phyloP scores from a whole-genome alignment of 768 basidiomycete species.

The Leucosporidium yakuticum region DNA sequence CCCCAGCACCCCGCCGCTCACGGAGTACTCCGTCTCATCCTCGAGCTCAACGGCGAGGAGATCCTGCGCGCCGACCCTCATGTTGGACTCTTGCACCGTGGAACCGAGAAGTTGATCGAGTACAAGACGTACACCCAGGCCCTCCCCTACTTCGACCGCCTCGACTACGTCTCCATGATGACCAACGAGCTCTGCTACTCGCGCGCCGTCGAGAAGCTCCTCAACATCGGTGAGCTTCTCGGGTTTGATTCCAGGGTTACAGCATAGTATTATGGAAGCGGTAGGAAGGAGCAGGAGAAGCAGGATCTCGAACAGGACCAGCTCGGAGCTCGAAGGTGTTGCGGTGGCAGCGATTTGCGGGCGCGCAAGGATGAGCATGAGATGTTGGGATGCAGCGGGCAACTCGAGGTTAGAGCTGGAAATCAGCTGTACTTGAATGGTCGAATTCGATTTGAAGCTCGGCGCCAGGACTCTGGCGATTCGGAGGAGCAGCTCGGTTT shows the following conservation, averaged over 20 bases:
- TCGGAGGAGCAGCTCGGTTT: too few species aligned
- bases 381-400: too few species aligned
- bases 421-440: too few species aligned
- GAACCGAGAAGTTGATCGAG: constrained; percentile 97
- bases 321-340: too few species aligned
- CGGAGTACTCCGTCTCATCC: constrained; percentile 92
- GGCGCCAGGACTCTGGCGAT: too few species aligned
- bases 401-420: too few species aligned
- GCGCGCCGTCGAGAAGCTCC: constrained; percentile 92
- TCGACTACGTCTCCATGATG: constrained; percentile 99
- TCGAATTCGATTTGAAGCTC: too few species aligned
- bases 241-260: background rate
- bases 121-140: constrained; percentile 98
- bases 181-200: constrained; percentile 98
- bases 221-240: constrained; percentile 53
- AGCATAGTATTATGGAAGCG: background rate
- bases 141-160: constrained; percentile 94
- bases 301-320: too few species aligned
- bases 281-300: too few species aligned
- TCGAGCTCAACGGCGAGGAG: constrained; percentile 96
- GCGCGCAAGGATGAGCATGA: too few species aligned
- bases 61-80: constrained; percentile 56
- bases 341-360: too few species aligned
- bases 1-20: constrained; percentile 99
- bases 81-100: constrained; percentile 90